Evolutionary conservation across 2,329 filamentous ascomycete species (phyloP).

Genomic region (Colletotrichum kahawae): DNA sequence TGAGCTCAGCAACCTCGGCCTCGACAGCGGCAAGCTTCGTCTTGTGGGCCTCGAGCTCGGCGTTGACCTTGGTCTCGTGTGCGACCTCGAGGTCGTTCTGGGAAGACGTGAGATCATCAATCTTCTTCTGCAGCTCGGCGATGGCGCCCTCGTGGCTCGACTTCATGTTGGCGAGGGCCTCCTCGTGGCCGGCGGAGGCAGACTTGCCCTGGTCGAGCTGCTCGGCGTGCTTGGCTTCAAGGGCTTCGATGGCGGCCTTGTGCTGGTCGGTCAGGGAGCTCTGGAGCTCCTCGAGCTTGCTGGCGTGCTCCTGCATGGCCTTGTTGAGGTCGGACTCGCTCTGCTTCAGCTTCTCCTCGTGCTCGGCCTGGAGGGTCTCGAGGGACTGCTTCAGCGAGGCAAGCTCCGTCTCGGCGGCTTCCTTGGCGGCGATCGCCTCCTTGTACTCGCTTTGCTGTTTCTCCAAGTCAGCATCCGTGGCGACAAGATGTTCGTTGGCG

Average conservation of each 20-base stretch:
- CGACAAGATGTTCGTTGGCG: constrained; percentile 54
- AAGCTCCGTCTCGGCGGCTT: constrained; percentile 53
- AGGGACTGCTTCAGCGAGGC: constrained; percentile 55
- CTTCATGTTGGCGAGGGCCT: constrained; percentile 55
- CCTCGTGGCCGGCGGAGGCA: constrained; percentile 51
- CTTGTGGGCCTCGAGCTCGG: constrained; percentile 48
- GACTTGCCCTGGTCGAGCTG: constrained; percentile 53
- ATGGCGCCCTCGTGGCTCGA: constrained; percentile 52
- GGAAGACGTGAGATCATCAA: constrained; percentile 56
- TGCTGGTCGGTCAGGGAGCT: constrained; percentile 56
- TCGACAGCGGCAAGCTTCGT: constrained; percentile 56
- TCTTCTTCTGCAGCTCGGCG: constrained; percentile 57
- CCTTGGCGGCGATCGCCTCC: constrained; percentile 54
- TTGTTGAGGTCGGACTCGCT: constrained; percentile 40
- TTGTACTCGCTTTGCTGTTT: constrained; percentile 53
- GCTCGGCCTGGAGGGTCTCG: constrained; percentile 48
- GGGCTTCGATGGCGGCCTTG: constrained; percentile 48
- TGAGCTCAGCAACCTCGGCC: constrained; percentile 55
- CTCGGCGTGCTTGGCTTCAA: constrained; percentile 59
- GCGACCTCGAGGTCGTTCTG: constrained; percentile 50
- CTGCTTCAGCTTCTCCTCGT: constrained; percentile 41
- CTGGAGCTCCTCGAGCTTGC: constrained; percentile 56
- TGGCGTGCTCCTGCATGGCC: constrained; percentile 51
- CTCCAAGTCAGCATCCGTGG: constrained; percentile 56
- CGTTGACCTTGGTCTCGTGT: constrained; percentile 49